Conservation (phyloP, 2,329 filamentous ascomycete genomes). For the Neofusicoccum sp. region DNA sequence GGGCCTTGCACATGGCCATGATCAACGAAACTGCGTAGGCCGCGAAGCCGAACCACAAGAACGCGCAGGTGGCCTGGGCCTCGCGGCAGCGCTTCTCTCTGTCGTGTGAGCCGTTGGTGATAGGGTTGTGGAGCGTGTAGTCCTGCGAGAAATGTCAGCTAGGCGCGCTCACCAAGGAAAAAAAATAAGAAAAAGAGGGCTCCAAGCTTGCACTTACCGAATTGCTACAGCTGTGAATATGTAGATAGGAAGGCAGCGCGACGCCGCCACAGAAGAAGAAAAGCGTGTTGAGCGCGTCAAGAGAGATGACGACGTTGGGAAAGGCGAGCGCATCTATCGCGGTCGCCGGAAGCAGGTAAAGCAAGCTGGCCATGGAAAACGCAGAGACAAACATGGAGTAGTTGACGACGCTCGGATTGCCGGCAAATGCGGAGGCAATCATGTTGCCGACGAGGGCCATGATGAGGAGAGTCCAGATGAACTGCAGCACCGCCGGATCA, state of each 20-base stretch:
- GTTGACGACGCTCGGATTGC: conserved; percentile 58
- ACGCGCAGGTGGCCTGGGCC: conserved; percentile 70
- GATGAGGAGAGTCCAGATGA: conserved; percentile 59
- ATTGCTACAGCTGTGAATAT: conserved; percentile 67
- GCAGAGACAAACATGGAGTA: conserved; percentile 68
- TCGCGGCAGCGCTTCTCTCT: conserved; percentile 67
- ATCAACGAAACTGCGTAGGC: conserved; percentile 58
- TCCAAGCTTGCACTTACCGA: conserved; percentile 41
- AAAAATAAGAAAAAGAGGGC: background rate
- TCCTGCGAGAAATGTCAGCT: conserved; percentile 29
- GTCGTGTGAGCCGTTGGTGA: conserved; percentile 62
- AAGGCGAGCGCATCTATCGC: conserved; percentile 55
- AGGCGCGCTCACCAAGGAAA: too few relatives aligned
- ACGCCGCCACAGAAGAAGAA: conserved; percentile 71
- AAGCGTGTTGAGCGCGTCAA: conserved; percentile 61
- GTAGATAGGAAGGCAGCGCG: conserved; percentile 67
- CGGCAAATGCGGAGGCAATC: conserved; percentile 52
- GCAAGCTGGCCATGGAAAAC: conserved; percentile 62
- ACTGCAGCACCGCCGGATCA: conserved; percentile 39
- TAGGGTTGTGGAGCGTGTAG: conserved; percentile 51
- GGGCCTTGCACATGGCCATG: conserved; percentile 39
- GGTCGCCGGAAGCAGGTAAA: conserved; percentile 60
- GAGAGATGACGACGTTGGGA: conserved; percentile 52
- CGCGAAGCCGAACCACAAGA: conserved; percentile 76
- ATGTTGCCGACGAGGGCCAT: conserved; percentile 64